Conservation (phyloP, 169 alveolate genomes). For the Babesia caballi region DNA sequence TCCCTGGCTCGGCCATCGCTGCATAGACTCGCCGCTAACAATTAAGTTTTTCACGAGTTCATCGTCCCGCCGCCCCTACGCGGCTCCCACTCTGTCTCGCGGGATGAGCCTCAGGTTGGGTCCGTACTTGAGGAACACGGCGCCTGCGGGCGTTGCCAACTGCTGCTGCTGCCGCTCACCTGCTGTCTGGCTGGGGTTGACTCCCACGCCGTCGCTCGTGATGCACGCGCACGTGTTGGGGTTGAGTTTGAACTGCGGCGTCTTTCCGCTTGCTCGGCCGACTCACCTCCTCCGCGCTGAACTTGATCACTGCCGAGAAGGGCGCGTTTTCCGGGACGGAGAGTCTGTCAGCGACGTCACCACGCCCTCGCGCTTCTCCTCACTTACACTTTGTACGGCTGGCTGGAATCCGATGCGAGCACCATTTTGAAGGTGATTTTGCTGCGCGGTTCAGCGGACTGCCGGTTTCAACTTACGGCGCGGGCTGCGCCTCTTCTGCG, state of each 20-base stretch:
- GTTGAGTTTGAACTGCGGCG: constrained; percentile 79
- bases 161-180: constrained; percentile 54
- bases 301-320: constrained; percentile 85
- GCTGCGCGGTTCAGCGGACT: constrained; percentile 1
- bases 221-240: constrained; percentile 87
- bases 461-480: constrained; percentile 27
- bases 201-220: constrained; percentile 87
- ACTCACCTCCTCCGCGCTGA: constrained; percentile 81
- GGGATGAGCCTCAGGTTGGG: constrained; percentile 87
- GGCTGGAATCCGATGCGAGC: constrained; percentile 65
- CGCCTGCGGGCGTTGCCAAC: constrained; percentile 8
- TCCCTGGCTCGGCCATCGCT: background rate
- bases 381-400: constrained; percentile 67
- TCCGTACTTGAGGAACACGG: constrained; percentile 87
- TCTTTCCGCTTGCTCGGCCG: background rate
- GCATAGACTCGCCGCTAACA: background rate
- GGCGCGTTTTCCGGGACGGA: constrained; percentile 89
- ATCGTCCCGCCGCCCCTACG: too few relatives aligned
- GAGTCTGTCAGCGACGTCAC: constrained; percentile 21
- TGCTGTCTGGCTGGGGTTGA: constrained; percentile 85
- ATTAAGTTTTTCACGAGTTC: background rate
- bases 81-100: constrained; percentile 87
- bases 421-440: constrained; percentile 66
- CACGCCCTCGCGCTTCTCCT: background rate
- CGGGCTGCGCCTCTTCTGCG: constrained; percentile 36